Evolutionary conservation across 495 filamentous ascomycete species (phyloP), one percentile per base, ranked within the genome.

Genomic region (Hypomontagnella monticulosa): DNA sequence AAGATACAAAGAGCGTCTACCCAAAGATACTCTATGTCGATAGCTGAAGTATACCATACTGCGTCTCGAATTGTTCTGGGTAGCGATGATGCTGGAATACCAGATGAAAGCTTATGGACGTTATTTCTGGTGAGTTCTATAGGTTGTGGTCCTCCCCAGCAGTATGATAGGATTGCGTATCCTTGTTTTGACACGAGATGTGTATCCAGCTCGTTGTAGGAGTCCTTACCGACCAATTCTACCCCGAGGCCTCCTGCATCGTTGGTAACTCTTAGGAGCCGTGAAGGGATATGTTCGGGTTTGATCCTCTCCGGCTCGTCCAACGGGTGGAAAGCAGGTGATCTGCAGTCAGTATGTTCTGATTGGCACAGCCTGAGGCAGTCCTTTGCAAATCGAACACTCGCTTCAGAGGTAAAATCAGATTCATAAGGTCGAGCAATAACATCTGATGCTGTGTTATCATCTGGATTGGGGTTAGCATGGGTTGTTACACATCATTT

Each of bases 1-100:
- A 74, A 14, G 37, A 75, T 74, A 42, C 73, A 75, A 11, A 75
- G 46, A 41, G 67, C 53, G 44, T 75, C 73, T 2, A 75, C 57
- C 73, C 73, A 74, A 18, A 75, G 54, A 37, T 70, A 73, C 33
- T 58, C 12, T 14, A 75, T 43, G 3, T 61, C 69, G 23, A 69
- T 57, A 30, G 69, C 38, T 9, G 51, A 10, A 0, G 61, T 65
- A 9, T 57, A 57, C 66, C 66, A 70, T 10, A 53, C 53, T 1
- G 66, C 66, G 18, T 70, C 66, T 1, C 38, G 49, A 9, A 70
- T 43, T 38, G 42, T 70, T 40, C 57, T 66, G 1, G 61, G 61
- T 4, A 70, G 47, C 4, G 19, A 9, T 6, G 50, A 48, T 33
- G 43, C 23, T 27, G 44, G 54, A 34, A 55, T 62, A 38, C 43